These are phyloP conservation scores for Fragilariopsis cylindrus DNA, from an alignment of 108 stramenopile species.

Conservation along the genomic window DNA sequence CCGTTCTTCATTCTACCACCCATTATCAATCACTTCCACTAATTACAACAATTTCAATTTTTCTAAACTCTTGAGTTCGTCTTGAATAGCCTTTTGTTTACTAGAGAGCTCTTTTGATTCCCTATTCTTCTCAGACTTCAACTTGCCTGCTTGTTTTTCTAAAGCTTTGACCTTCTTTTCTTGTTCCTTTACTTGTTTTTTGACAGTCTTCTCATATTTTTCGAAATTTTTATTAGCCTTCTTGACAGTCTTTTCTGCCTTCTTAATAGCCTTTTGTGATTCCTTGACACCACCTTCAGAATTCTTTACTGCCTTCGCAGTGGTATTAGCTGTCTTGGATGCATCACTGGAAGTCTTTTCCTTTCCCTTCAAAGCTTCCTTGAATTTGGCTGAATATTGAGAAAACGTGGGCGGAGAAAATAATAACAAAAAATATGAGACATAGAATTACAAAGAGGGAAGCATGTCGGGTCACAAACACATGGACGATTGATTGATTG, in stretches of 20 bases:
- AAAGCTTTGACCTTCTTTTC: constrained; percentile 28
- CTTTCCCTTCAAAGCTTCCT: constrained; percentile 18
- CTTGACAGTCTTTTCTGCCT: constrained; percentile 28
- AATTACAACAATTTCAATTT: constrained; percentile 23
- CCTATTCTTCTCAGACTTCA: constrained; percentile 22
- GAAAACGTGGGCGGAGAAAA: too few species aligned
- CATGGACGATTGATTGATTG: background rate
- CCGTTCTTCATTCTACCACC: too few species aligned
- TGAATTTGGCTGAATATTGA: constrained; percentile 1
- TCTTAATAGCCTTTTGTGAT: constrained; percentile 23
- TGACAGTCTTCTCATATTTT: constrained; percentile 23
- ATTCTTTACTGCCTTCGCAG: constrained; percentile 20
- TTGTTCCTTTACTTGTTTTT: constrained; percentile 27
- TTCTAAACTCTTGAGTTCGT: constrained; percentile 29
- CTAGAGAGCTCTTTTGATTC: constrained; percentile 24
- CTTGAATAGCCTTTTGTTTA: constrained; percentile 25
- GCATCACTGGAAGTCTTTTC: constrained; percentile 19
- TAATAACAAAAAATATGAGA: background rate
- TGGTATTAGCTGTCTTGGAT: constrained; percentile 18
- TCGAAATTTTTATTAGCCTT: constrained; percentile 30
- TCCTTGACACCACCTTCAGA: constrained; percentile 17
- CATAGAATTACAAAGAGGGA: background rate
- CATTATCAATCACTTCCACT: too few species aligned
- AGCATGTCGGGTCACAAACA: background rate
- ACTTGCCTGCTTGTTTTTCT: constrained; percentile 18